Evolutionary conservation across 2,329 filamentous ascomycete genomes (phyloP), one percentile per base, ranked within the genome.

Genomic region (Neocatenulostroma microsporum): DNA sequence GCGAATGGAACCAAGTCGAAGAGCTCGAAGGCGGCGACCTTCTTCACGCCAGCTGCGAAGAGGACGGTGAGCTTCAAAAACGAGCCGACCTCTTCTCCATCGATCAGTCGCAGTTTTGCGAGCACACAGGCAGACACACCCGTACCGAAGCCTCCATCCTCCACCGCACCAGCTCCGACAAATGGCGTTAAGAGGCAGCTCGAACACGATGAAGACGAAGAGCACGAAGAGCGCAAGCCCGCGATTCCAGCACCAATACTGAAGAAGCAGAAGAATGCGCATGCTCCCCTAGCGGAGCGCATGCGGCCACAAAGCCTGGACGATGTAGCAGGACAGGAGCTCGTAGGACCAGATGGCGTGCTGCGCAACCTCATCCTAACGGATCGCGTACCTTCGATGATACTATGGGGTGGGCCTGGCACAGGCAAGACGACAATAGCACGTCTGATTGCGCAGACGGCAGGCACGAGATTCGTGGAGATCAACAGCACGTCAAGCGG

Each of bases 351-450:
- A 0, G 68, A 78, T 21, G 91, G 91, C n/a, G 77, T 96, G 5
- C 70, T 98, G 28, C 79, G 89, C 3, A 80, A 81, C 20, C 72
- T 96, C 41, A 93, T 98, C 47, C 84, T 94, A 54, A 74, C 82
- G 41, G 81, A 91, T 53, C 75, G 82, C 4, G 78, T 96, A 21
- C 89, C 91, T 0, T 94, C 85, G 11, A 94, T 98, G 85, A 87
- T 98, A 26, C 69, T 98, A 11, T 98, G 91, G 84, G 84, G 84
- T 21, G 76, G 74, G 1, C 79, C 83, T 0, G 84, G 84, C 15
- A 88, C 83, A 1, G 84, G 84, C 45, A 91, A 91, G 67, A 91
- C 84, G 3, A 91, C 91, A 1, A 95, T 98, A 49, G 91, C 91
- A 14, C 72, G 91, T 4, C 84, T 94, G 32, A 86, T 98, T 41